These are phyloP conservation scores for Blastocystis sp. DNA, from an alignment of 352 stramenopile genomes.

Conservation along the genomic window DNA sequence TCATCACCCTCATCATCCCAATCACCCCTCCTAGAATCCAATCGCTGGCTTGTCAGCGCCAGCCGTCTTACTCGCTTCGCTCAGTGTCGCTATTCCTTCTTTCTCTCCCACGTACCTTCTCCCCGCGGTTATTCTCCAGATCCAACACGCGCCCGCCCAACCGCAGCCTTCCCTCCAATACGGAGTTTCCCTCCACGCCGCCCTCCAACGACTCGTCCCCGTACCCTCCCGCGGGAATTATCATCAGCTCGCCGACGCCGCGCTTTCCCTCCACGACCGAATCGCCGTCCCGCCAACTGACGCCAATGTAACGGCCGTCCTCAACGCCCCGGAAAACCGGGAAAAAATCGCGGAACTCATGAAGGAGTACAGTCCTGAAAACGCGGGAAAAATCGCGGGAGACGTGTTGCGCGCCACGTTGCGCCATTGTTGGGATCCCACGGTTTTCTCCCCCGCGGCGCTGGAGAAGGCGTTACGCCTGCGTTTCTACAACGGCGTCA, in stretches of 20 bases:
- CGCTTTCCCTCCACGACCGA: too few species aligned
- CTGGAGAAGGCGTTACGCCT: constrained; percentile 28
- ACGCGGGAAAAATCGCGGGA: neutral
- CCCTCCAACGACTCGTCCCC: neutral
- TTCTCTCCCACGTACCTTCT: neutral
- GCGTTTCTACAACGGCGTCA: constrained; percentile 12
- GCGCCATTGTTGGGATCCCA: neutral
- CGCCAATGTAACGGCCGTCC: neutral
- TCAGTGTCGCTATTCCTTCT: constrained; percentile 36
- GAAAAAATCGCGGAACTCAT: neutral
- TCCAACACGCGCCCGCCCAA: neutral
- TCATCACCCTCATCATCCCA: too few species aligned
- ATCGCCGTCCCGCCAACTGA: neutral
- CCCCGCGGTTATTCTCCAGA: neutral
- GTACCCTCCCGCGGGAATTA: too few species aligned
- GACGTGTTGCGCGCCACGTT: neutral
- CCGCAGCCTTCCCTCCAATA: neutral
- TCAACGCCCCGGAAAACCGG: neutral
- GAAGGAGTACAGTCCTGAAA: neutral
- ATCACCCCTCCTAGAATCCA: neutral
- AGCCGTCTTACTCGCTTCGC: neutral
- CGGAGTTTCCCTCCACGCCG: neutral
- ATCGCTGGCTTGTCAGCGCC: neutral
- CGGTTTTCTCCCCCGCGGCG: neutral
- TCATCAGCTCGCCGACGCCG: too few species aligned